phyloP scores from a whole-genome alignment of 2,329 filamentous ascomycete genomes.

The Ascochyta clinopodiicola region DNA sequence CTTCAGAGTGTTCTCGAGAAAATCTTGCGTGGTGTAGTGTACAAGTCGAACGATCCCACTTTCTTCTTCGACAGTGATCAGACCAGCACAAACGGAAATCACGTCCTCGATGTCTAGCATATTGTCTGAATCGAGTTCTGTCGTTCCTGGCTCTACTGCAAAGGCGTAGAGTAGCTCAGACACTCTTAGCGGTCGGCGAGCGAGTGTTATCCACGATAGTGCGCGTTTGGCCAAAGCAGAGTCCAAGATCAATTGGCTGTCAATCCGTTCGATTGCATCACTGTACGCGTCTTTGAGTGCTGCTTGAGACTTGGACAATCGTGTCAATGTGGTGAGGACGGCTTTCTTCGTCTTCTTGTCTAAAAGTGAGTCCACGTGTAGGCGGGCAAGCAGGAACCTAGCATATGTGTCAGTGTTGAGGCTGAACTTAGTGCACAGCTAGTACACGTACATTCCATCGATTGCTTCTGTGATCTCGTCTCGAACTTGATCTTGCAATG shows the following conservation, averaged over 20 bases:
- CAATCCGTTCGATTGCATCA: constrained; percentile 51
- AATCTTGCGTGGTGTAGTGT: constrained; percentile 40
- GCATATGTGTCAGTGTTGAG: background rate
- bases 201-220: constrained; percentile 26
- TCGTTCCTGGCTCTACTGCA: constrained; percentile 13
- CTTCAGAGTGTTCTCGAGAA: constrained; percentile 35
- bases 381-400: constrained; percentile 47
- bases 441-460: constrained; percentile 28
- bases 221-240: no score
- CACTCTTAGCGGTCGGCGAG: constrained; percentile 20
- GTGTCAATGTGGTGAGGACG: constrained; percentile 41
- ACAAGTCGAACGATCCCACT: constrained; percentile 37
- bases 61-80: constrained; percentile 40
- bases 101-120: constrained; percentile 22
- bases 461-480: constrained; percentile 15
- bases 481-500: constrained; percentile 14
- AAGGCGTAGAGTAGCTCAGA: constrained; percentile 21
- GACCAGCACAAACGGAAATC: constrained; percentile 33
- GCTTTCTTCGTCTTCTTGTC: constrained; percentile 42
- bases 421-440: background rate
- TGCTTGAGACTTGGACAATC: constrained; percentile 38
- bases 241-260: no score
- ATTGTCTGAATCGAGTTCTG: constrained; percentile 17
- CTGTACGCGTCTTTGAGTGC: constrained; percentile 52
- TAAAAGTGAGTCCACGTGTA: constrained; percentile 47